Evolutionary conservation across 2,329 filamentous ascomycete species (phyloP), one percentile per base, ranked within the genome.

Genomic region (Chaetothyriales sp.): DNA sequence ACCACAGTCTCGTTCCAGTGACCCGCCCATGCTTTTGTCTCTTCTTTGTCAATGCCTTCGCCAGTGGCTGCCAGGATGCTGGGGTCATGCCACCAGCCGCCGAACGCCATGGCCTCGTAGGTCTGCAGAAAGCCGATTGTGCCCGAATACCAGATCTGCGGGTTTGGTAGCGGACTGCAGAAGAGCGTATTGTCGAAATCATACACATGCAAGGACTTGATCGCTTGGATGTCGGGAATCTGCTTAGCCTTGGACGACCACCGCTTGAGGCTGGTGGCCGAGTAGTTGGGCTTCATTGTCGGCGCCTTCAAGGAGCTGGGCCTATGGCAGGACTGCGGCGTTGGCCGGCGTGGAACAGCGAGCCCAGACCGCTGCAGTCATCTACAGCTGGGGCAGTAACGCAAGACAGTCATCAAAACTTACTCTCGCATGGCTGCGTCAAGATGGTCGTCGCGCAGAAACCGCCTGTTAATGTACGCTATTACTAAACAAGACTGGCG

Each of bases 151-250:
- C 92, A 98, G 63, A 98, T 67, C 59, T 87, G 83, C 2, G 81
- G 79, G 62, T 95, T 96, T 1, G 92, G 92, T 1, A 95, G 72
- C 5, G 92, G 92, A 12, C 86, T 94, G 60, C 83, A 81, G 72
- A 98, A 98, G 47, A 98, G 71, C 39, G 90, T 96, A 64, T 98
- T 96, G 68, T 98, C 92, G 66, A 96, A 98, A 67, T 98, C 92
- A 70, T 96, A 96, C 59, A 98, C 78, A 64, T 96, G 90, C 49
- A 98, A 80, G 7, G 80, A 71, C 64, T 79, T 86, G 67, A 96
- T 83, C 50, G 79, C 73, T 43, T 83, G 73, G 9, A 80, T 26
- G 43, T 80, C 68, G 60, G 87, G 86, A 32, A 92, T 73, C 54
- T 82, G 76, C 62, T 81, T 80, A 47, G 51, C 46, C 54, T 82